Evolutionary conservation across 1,284 basidiomycete genomes (phyloP).

Genomic region (Boletus smithii): DNA sequence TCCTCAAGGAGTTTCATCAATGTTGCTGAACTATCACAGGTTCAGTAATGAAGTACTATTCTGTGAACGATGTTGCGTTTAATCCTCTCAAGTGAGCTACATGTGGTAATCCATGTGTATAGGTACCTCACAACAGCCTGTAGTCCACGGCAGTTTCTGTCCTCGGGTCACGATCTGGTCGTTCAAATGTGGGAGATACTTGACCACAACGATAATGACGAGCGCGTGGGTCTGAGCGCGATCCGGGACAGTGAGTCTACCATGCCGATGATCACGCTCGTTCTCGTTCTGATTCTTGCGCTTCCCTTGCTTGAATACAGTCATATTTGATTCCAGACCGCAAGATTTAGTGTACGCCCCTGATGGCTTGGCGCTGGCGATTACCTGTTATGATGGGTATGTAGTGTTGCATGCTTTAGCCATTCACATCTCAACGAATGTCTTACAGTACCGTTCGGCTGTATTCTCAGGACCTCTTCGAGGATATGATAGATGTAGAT

Average conservation of each 20-base stretch:
- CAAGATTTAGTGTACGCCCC: conserved; percentile 32
- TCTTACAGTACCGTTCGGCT: conserved; percentile 17
- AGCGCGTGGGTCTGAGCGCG: conserved; percentile 9
- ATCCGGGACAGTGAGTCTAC: conserved; percentile 18
- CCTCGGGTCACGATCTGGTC: conserved; percentile 28
- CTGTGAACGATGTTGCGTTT: conserved; percentile 33
- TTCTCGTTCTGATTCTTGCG: neutral
- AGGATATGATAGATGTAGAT: conserved; percentile 20
- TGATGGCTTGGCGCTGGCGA: conserved; percentile 24
- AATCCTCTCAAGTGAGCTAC: conserved; percentile 33
- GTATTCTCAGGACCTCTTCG: conserved; percentile 25
- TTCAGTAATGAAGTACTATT: conserved; percentile 30
- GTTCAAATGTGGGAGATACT: conserved; percentile 31
- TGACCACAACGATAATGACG: conserved; percentile 16
- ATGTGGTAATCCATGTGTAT: neutral
- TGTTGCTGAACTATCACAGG: conserved; percentile 12
- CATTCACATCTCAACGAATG: neutral
- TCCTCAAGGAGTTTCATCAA: neutral
- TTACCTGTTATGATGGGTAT: conserved; percentile 36
- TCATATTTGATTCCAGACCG: conserved; percentile 26
- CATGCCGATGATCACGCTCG: neutral
- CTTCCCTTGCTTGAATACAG: conserved; percentile 13
- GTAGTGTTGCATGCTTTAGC: conserved; percentile 8
- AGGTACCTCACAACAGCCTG: neutral
- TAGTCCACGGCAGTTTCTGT: conserved; percentile 31